Base-by-base conservation (phyloP, 331 rosid genomes). In the Malus hybrid region DNA sequence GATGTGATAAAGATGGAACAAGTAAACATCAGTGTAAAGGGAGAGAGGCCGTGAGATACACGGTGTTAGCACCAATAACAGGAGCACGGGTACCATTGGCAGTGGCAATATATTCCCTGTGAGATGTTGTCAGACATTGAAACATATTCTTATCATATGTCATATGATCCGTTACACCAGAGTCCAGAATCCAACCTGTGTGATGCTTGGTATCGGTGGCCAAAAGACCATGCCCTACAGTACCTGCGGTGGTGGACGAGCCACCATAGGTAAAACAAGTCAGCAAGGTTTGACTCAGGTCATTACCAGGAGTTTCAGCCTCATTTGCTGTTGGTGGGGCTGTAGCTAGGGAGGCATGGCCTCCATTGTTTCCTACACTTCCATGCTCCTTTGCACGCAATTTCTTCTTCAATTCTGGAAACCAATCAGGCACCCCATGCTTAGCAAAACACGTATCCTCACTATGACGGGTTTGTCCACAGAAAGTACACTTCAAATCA, bases 241-340 rank as follows among this genome's bases (percentile, higher is more conserved):
- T 32, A 5, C 6, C 27, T 10, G 24, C 39, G 0, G 27, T 31
- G 8, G 42, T 50, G 7, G 61, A 19, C 0, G 6, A 55, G 22
- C 16, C 57, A 52, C 57, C 9, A 16, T 52, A 10, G 57, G 57
- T 52, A 52, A 20, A 6, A 52, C 10, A 2, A 52, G 57, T 55
- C 13, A 55, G 8, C 61, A 55, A 55, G 1, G 27, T 19, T 55
- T 55, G 6, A n/a, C 61, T 55, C 27, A 1, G 5, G 24, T 55
- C 5, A 19, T 7, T 3, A 0, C 12, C 3, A 9, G 11, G 1
- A 55, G 27, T 1, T 5, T 19, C 6, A 0, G 4, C 61, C 27
- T 7, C 27, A 5, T 55, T 3, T 1, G 24, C 1, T 1, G 3
- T 19, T 0, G 24, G 5, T 54, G 24, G 1, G 2, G 24, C 1